Conservation (phyloP, 129 eudicot species). For the Gnaphalium uliginosum region DNA sequence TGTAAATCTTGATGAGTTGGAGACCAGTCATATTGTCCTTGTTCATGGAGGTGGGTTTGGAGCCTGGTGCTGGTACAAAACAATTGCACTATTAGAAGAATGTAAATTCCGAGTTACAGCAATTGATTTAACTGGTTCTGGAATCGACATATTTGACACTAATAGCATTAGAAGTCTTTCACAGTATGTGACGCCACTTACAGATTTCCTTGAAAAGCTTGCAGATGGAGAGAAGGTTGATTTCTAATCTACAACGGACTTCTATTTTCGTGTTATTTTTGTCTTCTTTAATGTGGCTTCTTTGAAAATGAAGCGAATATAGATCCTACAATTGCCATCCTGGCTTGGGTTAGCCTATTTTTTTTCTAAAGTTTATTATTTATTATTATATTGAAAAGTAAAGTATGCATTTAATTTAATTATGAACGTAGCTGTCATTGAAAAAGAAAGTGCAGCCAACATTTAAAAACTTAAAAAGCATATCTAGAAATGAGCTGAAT, state of each 20-base stretch:
- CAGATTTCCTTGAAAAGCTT: slow-evolving; percentile 73
- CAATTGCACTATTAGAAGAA: slow-evolving; percentile 89
- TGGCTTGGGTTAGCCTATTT: neutral
- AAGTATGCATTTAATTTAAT: slow-evolving; percentile 4
- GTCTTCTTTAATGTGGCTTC: neutral
- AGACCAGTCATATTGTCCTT: slow-evolving; percentile 79
- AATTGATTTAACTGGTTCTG: slow-evolving; percentile 87
- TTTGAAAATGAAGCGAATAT: neutral
- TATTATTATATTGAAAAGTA: slow-evolving; percentile 7
- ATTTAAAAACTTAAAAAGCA: slow-evolving; percentile 1
- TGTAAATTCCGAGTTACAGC: slow-evolving; percentile 90
- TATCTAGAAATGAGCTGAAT: slow-evolving; percentile 12
- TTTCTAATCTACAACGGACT: slow-evolving; percentile 12
- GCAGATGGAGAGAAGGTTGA: slow-evolving; percentile 82
- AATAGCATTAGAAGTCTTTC: slow-evolving; percentile 76
- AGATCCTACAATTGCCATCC: slow-evolving; percentile 7
- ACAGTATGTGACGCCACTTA: slow-evolving; percentile 82
- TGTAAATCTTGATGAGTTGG: slow-evolving; percentile 62
- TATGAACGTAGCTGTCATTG: neutral
- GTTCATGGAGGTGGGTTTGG: slow-evolving; percentile 99
- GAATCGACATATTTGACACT: slow-evolving; percentile 78
- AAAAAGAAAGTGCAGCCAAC: neutral
- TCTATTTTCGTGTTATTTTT: neutral
- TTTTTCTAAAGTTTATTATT: slow-evolving; percentile 5
- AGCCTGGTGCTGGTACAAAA: slow-evolving; percentile 99